These are phyloP conservation scores for Lagerstroemia speciosa DNA, from an alignment of 345 rosid genomes.

Conservation along the genomic window DNA sequence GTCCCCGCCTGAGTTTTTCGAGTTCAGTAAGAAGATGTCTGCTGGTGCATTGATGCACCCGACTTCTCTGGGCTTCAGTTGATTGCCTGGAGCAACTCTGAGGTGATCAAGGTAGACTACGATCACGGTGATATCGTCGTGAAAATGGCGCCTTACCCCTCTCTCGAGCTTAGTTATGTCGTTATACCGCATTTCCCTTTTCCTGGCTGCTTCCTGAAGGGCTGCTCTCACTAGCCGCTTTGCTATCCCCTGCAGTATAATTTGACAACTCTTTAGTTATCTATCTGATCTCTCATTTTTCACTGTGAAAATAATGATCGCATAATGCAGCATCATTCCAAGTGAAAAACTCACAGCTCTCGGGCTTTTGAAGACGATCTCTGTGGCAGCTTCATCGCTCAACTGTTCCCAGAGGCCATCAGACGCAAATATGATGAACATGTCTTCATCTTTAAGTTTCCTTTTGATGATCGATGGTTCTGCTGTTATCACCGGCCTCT, in stretches of 20 bases:
- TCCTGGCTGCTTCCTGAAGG: conserved; percentile 56
- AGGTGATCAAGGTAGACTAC: conserved; percentile 67
- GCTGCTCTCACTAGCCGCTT: conserved; percentile 61
- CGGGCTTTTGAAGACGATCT: conserved; percentile 74
- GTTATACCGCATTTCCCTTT: conserved; percentile 57
- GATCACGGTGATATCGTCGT: conserved; percentile 63
- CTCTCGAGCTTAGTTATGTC: conserved; percentile 48
- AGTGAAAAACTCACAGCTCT: conserved; percentile 60
- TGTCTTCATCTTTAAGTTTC: conserved; percentile 55
- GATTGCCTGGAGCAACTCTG: conserved; percentile 22
- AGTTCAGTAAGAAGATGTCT: conserved; percentile 61
- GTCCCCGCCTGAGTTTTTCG: conserved; percentile 21
- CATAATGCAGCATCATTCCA: neutral
- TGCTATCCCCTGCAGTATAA: conserved; percentile 49
- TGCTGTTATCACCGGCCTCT: conserved; percentile 75
- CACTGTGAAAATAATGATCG: neutral
- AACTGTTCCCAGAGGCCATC: conserved; percentile 99
- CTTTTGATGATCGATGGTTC: conserved; percentile 76
- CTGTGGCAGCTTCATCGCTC: conserved; percentile 77
- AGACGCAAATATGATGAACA: conserved; percentile 95
- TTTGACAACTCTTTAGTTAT: neutral
- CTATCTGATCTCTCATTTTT: too few relatives aligned
- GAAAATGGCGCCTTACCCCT: conserved; percentile 69
- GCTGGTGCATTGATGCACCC: conserved; percentile 59
- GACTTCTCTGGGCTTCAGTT: conserved; percentile 16